Conservation (phyloP, 1,139 yeast genomes). For the Kodamaea fungicola region DNA sequence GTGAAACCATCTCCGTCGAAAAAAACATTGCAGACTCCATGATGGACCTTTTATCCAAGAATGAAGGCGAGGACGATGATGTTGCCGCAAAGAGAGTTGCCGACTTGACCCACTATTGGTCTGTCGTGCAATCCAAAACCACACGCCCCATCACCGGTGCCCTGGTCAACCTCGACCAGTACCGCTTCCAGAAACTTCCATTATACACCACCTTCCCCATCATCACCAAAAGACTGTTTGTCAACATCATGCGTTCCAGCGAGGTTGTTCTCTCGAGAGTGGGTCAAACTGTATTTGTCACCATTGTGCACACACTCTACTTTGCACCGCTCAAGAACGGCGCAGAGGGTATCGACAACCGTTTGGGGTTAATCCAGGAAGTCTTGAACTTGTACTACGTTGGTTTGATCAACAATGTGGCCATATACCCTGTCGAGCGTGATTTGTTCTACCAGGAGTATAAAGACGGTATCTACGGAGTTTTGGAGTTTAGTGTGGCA, state of each 20-base stretch:
- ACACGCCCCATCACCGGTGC: background rate
- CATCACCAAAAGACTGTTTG: slow-evolving; percentile 30
- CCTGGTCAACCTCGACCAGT: slow-evolving; percentile 3
- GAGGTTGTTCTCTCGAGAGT: slow-evolving; percentile 64
- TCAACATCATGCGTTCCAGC: slow-evolving; percentile 55
- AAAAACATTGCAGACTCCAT: slow-evolving; percentile 1
- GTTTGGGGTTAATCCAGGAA: slow-evolving; percentile 77
- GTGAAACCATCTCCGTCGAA: background rate
- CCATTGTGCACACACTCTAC: slow-evolving; percentile 62
- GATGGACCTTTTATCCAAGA: background rate
- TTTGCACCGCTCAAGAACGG: slow-evolving; percentile 66
- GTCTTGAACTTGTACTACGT: slow-evolving; percentile 69
- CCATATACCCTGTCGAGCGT: slow-evolving; percentile 72
- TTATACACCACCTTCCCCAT: slow-evolving; percentile 17
- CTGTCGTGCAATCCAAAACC: background rate
- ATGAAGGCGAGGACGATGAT: background rate
- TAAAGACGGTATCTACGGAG: slow-evolving; percentile 69
- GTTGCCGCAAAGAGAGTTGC: background rate
- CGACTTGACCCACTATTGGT: background rate
- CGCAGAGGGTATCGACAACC: slow-evolving; percentile 56
- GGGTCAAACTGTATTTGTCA: slow-evolving; percentile 65
- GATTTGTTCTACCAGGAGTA: slow-evolving; percentile 77
- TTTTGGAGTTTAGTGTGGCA: slow-evolving; percentile 59
- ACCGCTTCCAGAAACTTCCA: slow-evolving; percentile 1
- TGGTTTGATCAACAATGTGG: slow-evolving; percentile 75